These are phyloP conservation scores for Verticillium nubilum DNA, from an alignment of 2,329 filamentous ascomycete species.

Conservation along the genomic window DNA sequence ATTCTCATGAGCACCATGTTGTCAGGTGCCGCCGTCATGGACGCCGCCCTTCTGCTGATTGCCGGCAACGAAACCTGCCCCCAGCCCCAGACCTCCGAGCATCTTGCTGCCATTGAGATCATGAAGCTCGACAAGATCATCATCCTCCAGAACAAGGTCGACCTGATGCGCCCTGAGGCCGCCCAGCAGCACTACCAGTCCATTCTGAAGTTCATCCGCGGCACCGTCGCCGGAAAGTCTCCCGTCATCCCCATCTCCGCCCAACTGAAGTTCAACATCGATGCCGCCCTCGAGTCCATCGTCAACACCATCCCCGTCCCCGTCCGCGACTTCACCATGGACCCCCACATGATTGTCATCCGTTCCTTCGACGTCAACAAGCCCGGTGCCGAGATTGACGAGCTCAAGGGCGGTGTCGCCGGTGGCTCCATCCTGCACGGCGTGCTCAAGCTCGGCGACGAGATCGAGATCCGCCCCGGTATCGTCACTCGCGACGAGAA, in stretches of 20 bases:
- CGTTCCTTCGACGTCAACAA: slow-evolving; percentile 99
- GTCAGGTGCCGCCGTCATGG: slow-evolving; percentile 98
- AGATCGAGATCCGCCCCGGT: slow-evolving; percentile 98
- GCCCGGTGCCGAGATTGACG: slow-evolving; percentile 96
- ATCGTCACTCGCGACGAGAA: slow-evolving; percentile 93
- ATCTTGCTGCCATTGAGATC: slow-evolving; percentile 98
- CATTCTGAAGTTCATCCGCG: slow-evolving; percentile 96
- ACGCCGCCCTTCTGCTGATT: slow-evolving; percentile 91
- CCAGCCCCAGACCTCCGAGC: slow-evolving; percentile 96
- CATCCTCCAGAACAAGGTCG: slow-evolving; percentile 99
- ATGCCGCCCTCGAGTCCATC: slow-evolving; percentile 93
- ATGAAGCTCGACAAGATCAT: slow-evolving; percentile 99
- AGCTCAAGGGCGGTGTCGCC: slow-evolving; percentile 96
- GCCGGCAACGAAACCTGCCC: slow-evolving; percentile 98
- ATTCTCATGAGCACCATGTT: slow-evolving; percentile 99
- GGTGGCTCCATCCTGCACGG: slow-evolving; percentile 95
- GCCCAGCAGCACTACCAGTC: slow-evolving; percentile 93
- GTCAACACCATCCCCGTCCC: slow-evolving; percentile 94
- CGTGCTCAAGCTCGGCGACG: slow-evolving; percentile 93
- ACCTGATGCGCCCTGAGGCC: slow-evolving; percentile 94
- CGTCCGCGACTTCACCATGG: slow-evolving; percentile 80
- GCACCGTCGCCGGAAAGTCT: slow-evolving; percentile 89
- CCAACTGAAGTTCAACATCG: slow-evolving; percentile 99
- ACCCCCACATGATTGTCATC: slow-evolving; percentile 98
- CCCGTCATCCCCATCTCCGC: slow-evolving; percentile 96